A percentile compares a stretch with the other conserved stretches of the same genome.
These are phyloP conservation scores for Polytrichum formosum DNA, from an alignment of 225 moss, liverwort and hornwort species.

Conservation along the genomic window DNA sequence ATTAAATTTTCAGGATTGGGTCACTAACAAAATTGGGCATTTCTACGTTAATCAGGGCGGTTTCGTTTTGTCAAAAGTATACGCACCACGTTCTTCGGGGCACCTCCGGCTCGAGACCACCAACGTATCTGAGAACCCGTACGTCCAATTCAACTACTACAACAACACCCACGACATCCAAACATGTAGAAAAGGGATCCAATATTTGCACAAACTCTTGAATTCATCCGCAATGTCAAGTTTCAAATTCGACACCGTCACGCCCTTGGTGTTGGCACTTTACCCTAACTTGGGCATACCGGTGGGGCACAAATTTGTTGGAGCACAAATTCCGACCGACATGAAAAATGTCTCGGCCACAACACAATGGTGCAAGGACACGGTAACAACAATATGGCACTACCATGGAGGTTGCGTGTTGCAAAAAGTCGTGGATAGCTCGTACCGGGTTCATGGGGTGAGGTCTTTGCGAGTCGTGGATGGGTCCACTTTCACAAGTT, in stretches of 20 bases:
- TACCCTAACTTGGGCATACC: slow-evolving; percentile 8
- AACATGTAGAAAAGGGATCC: slow-evolving; percentile 17
- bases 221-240: slow-evolving; percentile 3
- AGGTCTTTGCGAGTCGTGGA: slow-evolving; percentile 28
- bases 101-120: slow-evolving; percentile 11
- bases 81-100: slow-evolving; percentile 14
- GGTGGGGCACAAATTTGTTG: background rate
- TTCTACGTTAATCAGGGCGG: slow-evolving; percentile 19
- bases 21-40: slow-evolving; percentile 39
- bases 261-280: slow-evolving; percentile 13
- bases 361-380: slow-evolving; percentile 39
- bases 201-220: slow-evolving; percentile 8
- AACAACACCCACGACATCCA: slow-evolving; percentile 15
- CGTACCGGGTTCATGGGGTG: slow-evolving; percentile 22
- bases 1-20: slow-evolving; percentile 15
- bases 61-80: slow-evolving; percentile 30
- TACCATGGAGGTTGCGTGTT: slow-evolving; percentile 28
- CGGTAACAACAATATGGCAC: slow-evolving; percentile 58
- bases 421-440: slow-evolving; percentile 20
- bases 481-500: slow-evolving; percentile 32
- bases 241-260: background rate
- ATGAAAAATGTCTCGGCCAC: background rate
- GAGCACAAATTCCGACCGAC: background rate
- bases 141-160: slow-evolving; percentile 37
- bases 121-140: slow-evolving; percentile 11